phyloP scores from a whole-genome alignment of 768 basidiomycete genomes.

The Leccinum aurantiacum region DNA sequence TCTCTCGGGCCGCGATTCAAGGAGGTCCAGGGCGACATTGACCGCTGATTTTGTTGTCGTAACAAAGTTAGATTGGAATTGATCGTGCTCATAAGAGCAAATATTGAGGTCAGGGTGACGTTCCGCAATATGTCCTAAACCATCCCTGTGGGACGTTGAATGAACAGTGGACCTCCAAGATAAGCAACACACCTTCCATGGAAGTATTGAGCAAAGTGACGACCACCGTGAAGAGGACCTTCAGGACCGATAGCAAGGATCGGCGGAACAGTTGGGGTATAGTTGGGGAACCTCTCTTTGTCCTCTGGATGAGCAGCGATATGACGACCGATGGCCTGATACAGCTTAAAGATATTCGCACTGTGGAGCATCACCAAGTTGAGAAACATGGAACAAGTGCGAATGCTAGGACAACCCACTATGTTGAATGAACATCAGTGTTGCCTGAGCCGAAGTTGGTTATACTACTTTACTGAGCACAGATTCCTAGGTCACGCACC shows the following conservation, averaged over 20 bases:
- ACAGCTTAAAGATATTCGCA: slow-evolving; percentile 72
- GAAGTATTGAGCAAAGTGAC: slow-evolving; percentile 81
- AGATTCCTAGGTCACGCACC: slow-evolving; percentile 43
- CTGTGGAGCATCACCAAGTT: slow-evolving; percentile 36
- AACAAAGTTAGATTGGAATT: slow-evolving; percentile 45
- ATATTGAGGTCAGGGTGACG: slow-evolving; percentile 66
- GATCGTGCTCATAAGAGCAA: slow-evolving; percentile 5
- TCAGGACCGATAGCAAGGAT: slow-evolving; percentile 63
- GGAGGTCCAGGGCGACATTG: slow-evolving; percentile 55
- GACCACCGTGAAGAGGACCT: slow-evolving; percentile 67
- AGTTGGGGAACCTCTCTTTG: slow-evolving; percentile 59
- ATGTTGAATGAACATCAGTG: slow-evolving; percentile 59
- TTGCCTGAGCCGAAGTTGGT: slow-evolving; percentile 51
- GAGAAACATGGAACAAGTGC: background rate
- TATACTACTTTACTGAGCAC: background rate
- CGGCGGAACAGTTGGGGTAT: slow-evolving; percentile 49
- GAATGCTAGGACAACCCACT: slow-evolving; percentile 39
- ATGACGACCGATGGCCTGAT: slow-evolving; percentile 63
- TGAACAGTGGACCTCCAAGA: background rate
- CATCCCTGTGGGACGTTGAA: slow-evolving; percentile 51
- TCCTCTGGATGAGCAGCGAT: slow-evolving; percentile 55
- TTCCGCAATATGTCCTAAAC: slow-evolving; percentile 56
- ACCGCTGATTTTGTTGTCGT: slow-evolving; percentile 47
- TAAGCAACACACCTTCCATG: slow-evolving; percentile 60
- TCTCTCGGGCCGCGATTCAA: slow-evolving; percentile 48